Evolutionary conservation across 2,329 filamentous ascomycete species (phyloP), one percentile per base, ranked within the genome.

Genomic region (Phialophora verrucosa): DNA sequence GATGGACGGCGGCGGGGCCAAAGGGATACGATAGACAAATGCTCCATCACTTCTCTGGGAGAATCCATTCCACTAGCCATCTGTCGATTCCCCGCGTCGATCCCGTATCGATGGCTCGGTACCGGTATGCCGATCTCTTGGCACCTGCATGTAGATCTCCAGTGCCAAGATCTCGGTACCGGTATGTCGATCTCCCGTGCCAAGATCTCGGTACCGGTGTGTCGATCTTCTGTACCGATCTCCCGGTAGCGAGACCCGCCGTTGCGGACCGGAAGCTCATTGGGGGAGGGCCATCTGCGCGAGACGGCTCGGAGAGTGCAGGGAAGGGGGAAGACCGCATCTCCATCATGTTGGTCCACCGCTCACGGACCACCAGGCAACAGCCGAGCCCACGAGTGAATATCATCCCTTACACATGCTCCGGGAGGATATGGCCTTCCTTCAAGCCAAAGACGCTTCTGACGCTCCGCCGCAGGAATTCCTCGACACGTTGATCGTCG

Each of bases 61-160:
- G 62, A 64, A 53, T 59, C 62, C n/a, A 60, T 64, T 42, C 62
- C 62, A 31, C 31, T 64, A 17, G 62, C 55, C 38, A 64, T 59
- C 38, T 25, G 23, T 25, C 23, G 23, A 25, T 25, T 2, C 2
- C 23, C 23, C 23, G 23, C 2, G 23, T 25, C 23, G 23, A 25
- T 25, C 23, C 23, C 23, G 23, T 25, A 2, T 25, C 23, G 23
- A 25, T 25, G 1, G 1, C 23, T 25, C 23, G 23, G 23, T 25
- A 25, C 23, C 23, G 23, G 23, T 25, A 25, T 25, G 23, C 23
- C 23, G 23, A 25, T 25, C 23, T 25, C 23, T 25, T 25, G 23
- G 23, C 23, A 25, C n/a, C n/a, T n/a, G n/a, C n/a, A n/a, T n/a
- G n/a, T n/a, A n/a, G n/a, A n/a, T n/a, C n/a, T n/a, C n/a, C n/a